phyloP scores from a whole-genome alignment of 2,329 filamentous ascomycete genomes.

The Penicillium sp. region DNA sequence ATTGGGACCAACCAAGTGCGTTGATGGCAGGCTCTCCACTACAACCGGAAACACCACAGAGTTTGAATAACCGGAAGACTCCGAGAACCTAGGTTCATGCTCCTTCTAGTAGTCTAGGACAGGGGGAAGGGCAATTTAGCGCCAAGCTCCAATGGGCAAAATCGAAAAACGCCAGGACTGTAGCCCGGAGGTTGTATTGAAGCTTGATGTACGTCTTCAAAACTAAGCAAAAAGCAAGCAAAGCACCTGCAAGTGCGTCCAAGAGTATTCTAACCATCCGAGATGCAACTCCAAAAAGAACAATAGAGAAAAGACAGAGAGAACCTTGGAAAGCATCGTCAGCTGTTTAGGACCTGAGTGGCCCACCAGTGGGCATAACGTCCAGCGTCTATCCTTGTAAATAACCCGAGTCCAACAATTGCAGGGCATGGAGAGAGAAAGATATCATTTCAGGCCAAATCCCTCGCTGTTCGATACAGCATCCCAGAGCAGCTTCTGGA shows the following conservation, averaged over 20 bases:
- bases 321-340: neutral
- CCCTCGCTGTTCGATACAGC: conserved; percentile 90
- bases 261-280: neutral
- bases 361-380: neutral
- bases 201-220: neutral
- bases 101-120: too few relatives aligned
- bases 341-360: neutral
- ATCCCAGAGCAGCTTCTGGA: conserved; percentile 75
- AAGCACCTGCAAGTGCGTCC: neutral
- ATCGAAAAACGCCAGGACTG: neutral
- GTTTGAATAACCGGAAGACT: too few relatives aligned
- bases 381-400: neutral
- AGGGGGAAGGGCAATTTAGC: too few relatives aligned
- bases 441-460: conserved; percentile 72
- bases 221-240: neutral
- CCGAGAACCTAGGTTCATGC: too few relatives aligned
- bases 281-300: neutral
- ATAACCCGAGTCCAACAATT: neutral
- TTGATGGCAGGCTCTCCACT: too few relatives aligned
- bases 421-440: neutral
- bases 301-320: neutral
- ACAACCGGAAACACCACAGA: too few relatives aligned
- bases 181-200: neutral
- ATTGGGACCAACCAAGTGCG: too few relatives aligned
- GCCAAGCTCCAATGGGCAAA: neutral